Conservation (phyloP, 441 rosid genomes). For the Adansonia gregorii region DNA sequence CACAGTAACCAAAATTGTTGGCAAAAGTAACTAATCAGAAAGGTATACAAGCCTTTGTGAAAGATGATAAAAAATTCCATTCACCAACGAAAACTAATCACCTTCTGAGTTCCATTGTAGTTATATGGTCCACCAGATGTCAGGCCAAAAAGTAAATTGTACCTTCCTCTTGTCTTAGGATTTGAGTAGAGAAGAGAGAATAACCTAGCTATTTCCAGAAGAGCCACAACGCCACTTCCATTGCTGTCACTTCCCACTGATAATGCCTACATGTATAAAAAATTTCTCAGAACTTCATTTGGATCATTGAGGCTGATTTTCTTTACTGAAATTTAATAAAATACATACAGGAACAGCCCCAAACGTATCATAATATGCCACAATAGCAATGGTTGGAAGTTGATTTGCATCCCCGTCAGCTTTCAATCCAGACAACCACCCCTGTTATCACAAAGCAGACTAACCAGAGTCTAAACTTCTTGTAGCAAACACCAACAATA, state of each 20-base stretch:
- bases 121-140: slow-evolving; percentile 98
- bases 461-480: slow-evolving; percentile 23
- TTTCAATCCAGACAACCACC: slow-evolving; percentile 94
- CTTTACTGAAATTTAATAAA: slow-evolving; percentile 19
- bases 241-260: slow-evolving; percentile 96
- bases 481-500: slow-evolving; percentile 21
- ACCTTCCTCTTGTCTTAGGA: slow-evolving; percentile 94
- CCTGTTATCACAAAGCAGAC: slow-evolving; percentile 51
- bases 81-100: slow-evolving; percentile 36
- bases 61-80: slow-evolving; percentile 22
- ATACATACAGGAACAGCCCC: slow-evolving; percentile 95
- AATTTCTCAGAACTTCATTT: slow-evolving; percentile 23
- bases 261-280: slow-evolving; percentile 66
- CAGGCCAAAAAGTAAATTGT: slow-evolving; percentile 89
- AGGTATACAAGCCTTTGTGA: slow-evolving; percentile 9
- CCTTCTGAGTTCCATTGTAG: slow-evolving; percentile 96
- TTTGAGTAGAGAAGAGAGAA: slow-evolving; percentile 90
- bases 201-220: slow-evolving; percentile 94
- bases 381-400: slow-evolving; percentile 92
- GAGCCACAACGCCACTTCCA: slow-evolving; percentile 92
- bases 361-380: slow-evolving; percentile 95
- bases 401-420: slow-evolving; percentile 88
- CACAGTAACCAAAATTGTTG: slow-evolving; percentile 9
- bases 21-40: neutral
- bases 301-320: neutral